Base-by-base conservation (phyloP, 768 basidiomycete species). In the Suillus placidus region DNA sequence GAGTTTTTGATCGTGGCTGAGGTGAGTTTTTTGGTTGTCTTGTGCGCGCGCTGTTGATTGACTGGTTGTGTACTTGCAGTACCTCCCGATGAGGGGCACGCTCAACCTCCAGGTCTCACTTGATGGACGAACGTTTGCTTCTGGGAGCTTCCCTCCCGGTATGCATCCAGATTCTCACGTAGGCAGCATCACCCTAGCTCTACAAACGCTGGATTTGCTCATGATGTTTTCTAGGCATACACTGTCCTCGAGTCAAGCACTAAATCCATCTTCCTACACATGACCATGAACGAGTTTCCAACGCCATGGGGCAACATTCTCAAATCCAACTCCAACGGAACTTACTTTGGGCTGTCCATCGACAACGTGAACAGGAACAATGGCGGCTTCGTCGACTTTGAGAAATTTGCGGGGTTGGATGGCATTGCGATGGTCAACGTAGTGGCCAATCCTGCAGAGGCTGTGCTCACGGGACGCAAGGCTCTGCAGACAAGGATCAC, bases 301-400 rank as follows among this genome's bases (percentile, higher is more conserved):
- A 83, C 81, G 26, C 92, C 90, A 3, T 99, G 92, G 90, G 97
- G 97, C 42, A 91, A 87, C 72, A 90, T 99, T 69, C 85, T 95
- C 66, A 97, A 97, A 77, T 97, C 96, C 35, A 99, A 99, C 77
- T 98, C 92, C 37, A 99, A 99, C 71, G 97, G 97, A 43, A 99
- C 97, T 0, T 98, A 97, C 81, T 99, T 95, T 74, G 90, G 92
- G 26, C 75, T 95, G 13, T 93, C 95, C 1, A 72, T 93, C 45
- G 91, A 93, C 70, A 84, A 95, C 70, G 97, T 93, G 63, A 99
- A 99, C 76, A 86, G 97, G n/a, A 90, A 99, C 74, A 80, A 86
- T 0, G 74, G 80, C 0, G 97, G 97, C 6, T 99, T 85, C 72
- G 96, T 95, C 38, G 97, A 99, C 76, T 99, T 99, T 70, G 97